phyloP scores from a whole-genome alignment of 208 protist species.

The Wallacemonas sp. region DNA sequence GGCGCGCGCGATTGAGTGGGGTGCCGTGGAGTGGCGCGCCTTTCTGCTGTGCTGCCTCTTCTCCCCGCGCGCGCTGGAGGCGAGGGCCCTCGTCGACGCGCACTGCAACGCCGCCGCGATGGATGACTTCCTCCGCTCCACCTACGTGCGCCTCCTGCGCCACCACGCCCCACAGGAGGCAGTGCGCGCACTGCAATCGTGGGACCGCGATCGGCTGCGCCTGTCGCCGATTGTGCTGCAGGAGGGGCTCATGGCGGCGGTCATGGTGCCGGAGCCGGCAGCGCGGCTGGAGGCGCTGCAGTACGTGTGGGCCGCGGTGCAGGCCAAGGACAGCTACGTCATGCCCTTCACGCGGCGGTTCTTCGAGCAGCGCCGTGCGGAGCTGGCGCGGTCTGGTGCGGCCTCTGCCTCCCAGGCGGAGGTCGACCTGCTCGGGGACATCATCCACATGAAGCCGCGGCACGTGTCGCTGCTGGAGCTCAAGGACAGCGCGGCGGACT shows the following conservation, averaged over 20 bases:
- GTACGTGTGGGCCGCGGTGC: constrained; percentile 53
- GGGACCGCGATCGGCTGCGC: constrained; percentile 29
- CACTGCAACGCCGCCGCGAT: constrained; percentile 45
- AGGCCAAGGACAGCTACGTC: constrained; percentile 75
- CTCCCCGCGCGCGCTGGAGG: constrained; percentile 64
- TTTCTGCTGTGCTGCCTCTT: constrained; percentile 89
- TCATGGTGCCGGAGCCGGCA: constrained; percentile 32
- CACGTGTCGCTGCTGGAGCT: constrained; percentile 80
- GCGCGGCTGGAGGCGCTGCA: constrained; percentile 37
- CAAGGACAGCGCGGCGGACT: constrained; percentile 88
- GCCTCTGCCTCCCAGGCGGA: constrained; percentile 24
- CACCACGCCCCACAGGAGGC: constrained; percentile 69
- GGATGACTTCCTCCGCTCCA: constrained; percentile 88
- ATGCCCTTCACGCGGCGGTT: constrained; percentile 86
- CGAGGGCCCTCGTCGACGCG: constrained; percentile 58
- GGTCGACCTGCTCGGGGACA: constrained; percentile 33
- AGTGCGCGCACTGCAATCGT: constrained; percentile 37
- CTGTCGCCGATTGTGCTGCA: constrained; percentile 85
- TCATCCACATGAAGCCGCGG: constrained; percentile 69
- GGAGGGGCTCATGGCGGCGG: constrained; percentile 76
- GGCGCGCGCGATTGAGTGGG: constrained; percentile 80
- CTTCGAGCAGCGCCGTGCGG: constrained; percentile 42
- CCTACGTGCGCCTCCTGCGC: constrained; percentile 75
- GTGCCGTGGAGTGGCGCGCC: constrained; percentile 81
- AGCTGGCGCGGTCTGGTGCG: constrained; percentile 25